These are phyloP conservation scores for Pythium brachiatum DNA, from an alignment of 352 stramenopile genomes.

Conservation along the genomic window DNA sequence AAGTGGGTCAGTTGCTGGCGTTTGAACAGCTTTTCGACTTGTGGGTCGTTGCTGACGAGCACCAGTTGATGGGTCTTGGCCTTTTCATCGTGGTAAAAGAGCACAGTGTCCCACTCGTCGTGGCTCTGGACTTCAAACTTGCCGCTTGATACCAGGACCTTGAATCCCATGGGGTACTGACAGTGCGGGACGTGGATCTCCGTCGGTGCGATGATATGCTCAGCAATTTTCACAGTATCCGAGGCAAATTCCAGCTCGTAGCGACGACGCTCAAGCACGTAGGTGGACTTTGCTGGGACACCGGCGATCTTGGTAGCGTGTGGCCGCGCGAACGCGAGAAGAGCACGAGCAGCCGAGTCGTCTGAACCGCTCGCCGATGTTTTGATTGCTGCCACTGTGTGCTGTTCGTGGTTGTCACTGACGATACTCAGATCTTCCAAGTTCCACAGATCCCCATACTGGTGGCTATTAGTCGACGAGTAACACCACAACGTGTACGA, in stretches of 20 bases:
- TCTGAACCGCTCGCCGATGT: neutral
- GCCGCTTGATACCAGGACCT: constrained; percentile 54
- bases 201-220: constrained; percentile 27
- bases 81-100: constrained; percentile 52
- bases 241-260: constrained; percentile 63
- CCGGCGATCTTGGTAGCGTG: constrained; percentile 69
- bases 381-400: neutral
- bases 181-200: constrained; percentile 77
- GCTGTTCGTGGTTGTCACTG: constrained; percentile 31
- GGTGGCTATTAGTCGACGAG: constrained; percentile 72
- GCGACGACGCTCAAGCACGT: constrained; percentile 41
- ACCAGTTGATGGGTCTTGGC: constrained; percentile 14
- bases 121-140: constrained; percentile 40
- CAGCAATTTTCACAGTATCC: constrained; percentile 26
- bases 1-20: constrained; percentile 15
- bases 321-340: constrained; percentile 65
- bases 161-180: constrained; percentile 71
- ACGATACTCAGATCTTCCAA: constrained; percentile 84
- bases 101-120: constrained; percentile 62
- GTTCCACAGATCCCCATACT: constrained; percentile 85
- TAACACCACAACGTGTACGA: constrained; percentile 92
- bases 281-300: constrained; percentile 54
- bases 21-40: constrained; percentile 16
- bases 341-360: constrained; percentile 19
- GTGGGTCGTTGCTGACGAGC: constrained; percentile 16